Percentiles rank a stretch among this genome's conserved stretches.
phyloP scores from a whole-genome alignment of 179 eudicot species.

The Spergularia azorica region DNA sequence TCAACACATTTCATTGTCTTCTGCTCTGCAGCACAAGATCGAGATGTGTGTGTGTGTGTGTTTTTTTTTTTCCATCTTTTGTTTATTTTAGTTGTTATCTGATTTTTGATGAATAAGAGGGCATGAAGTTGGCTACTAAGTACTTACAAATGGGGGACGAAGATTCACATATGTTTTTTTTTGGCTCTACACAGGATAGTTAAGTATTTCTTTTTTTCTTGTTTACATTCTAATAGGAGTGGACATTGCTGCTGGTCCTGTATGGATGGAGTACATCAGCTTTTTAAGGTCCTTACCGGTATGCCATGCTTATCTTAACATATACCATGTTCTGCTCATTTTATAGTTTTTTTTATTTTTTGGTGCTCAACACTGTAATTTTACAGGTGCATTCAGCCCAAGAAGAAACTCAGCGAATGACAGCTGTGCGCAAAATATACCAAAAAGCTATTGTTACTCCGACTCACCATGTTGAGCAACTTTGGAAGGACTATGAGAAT shows the following conservation, averaged over 20 bases:
- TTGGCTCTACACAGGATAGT: not conserved
- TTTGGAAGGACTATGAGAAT: conserved; percentile 96
- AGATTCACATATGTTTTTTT: not conserved
- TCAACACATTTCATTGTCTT: not conserved
- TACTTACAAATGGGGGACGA: not conserved
- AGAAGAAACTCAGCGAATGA: conserved; percentile 95
- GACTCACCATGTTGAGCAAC: conserved; percentile 85
- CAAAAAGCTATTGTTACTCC: conserved; percentile 95
- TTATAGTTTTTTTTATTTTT: not conserved
- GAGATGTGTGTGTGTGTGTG: too few relatives aligned
- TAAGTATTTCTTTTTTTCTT: conserved; percentile 13
- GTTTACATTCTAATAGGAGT: conserved; percentile 53
- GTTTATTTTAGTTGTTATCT: too few relatives aligned
- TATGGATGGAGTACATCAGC: conserved; percentile 95
- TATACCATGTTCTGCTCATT: not conserved
- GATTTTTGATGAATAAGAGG: too few relatives aligned
- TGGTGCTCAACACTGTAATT: conserved; percentile 17
- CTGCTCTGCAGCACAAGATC: not conserved
- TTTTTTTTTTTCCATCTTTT: not conserved
- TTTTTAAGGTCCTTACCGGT: conserved; percentile 83
- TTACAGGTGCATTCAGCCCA: conserved; percentile 74
- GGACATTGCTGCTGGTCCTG: conserved; percentile 91
- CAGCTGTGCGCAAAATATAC: conserved; percentile 71
- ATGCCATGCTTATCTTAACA: conserved; percentile 31
- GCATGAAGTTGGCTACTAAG: not conserved